These are phyloP conservation scores for Orbilia quercus DNA, from an alignment of 2,329 filamentous ascomycete species.

Conservation along the genomic window DNA sequence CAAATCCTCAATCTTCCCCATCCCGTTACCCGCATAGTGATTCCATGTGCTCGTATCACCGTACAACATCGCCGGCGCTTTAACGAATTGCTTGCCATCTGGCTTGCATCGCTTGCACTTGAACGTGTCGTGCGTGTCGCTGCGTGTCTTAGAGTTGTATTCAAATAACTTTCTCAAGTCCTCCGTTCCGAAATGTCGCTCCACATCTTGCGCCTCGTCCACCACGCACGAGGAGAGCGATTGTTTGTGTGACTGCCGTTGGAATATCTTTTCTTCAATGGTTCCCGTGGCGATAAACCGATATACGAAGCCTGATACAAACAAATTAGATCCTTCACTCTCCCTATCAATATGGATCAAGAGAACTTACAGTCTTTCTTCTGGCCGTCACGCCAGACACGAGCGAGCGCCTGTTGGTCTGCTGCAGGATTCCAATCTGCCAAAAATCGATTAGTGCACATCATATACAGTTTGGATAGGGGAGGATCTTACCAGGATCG, in stretches of 20 bases:
- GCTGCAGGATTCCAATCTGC: conserved; percentile 94
- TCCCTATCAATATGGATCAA: neutral
- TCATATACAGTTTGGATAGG: neutral
- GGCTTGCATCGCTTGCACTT: conserved; percentile 91
- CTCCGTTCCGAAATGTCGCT: conserved; percentile 93
- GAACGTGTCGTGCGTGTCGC: conserved; percentile 98
- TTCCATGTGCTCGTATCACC: conserved; percentile 99
- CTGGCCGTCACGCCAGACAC: conserved; percentile 98
- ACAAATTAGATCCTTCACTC: neutral
- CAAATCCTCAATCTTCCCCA: conserved; percentile 89
- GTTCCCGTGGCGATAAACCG: conserved; percentile 98
- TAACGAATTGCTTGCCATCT: conserved; percentile 86
- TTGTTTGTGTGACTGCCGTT: conserved; percentile 97
- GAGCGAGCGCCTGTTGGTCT: conserved; percentile 94
- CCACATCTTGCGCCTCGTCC: conserved; percentile 94
- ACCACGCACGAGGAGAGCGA: conserved; percentile 95
- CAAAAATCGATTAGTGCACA: neutral
- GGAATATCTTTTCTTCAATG: conserved; percentile 99
- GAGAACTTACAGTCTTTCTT: conserved; percentile 83
- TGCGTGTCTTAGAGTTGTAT: conserved; percentile 83
- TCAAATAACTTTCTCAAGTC: conserved; percentile 93
- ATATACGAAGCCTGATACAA: conserved; percentile 77
- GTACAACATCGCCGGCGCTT: conserved; percentile 93
- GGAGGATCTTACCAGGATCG: conserved; percentile 71
- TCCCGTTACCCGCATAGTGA: conserved; percentile 84